Percentiles rank a stretch among this genome's conserved stretches.
Conservation (phyloP, 306 rosid genomes). For the Dalbergia cochinchinensis region DNA sequence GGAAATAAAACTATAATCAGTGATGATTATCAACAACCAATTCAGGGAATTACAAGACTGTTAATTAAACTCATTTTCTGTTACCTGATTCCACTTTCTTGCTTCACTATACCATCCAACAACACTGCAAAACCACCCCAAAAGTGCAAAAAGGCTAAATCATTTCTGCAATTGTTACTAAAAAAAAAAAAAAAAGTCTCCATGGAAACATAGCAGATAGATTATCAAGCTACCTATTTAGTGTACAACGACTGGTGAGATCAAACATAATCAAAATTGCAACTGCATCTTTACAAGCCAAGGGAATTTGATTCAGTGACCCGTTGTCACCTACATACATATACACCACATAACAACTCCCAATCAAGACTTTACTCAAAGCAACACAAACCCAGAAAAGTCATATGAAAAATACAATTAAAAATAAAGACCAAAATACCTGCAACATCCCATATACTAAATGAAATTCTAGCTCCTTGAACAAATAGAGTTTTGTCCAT, state of each 20-base stretch:
- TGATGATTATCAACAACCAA: conserved; percentile 19
- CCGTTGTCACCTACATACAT: conserved; percentile 62
- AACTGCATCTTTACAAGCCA: conserved; percentile 97
- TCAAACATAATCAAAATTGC: conserved; percentile 96
- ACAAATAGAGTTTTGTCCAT: conserved; percentile 85
- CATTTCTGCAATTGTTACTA: not conserved
- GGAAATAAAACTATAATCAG: conserved; percentile 37
- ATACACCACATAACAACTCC: conserved; percentile 1
- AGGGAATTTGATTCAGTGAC: conserved; percentile 77
- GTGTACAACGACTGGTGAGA: conserved; percentile 89
- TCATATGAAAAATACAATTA: no score
- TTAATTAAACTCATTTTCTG: not conserved
- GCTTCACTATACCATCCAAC: conserved; percentile 86
- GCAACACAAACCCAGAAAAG: not conserved
- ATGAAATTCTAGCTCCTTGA: conserved; percentile 81
- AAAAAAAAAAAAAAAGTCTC: not conserved
- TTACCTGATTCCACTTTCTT: conserved; percentile 98
- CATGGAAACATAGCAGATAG: not conserved
- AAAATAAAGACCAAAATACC: conserved; percentile 50
- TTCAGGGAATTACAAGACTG: conserved; percentile 6
- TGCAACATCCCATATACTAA: conserved; percentile 90
- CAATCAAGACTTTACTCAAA: conserved; percentile 8
- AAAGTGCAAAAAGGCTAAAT: not conserved
- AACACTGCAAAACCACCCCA: conserved; percentile 64
- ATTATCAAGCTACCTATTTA: conserved; percentile 62